These are phyloP conservation scores for Cladobotryum mycophilum DNA, from an alignment of 2,329 filamentous ascomycete genomes.

Conservation along the genomic window DNA sequence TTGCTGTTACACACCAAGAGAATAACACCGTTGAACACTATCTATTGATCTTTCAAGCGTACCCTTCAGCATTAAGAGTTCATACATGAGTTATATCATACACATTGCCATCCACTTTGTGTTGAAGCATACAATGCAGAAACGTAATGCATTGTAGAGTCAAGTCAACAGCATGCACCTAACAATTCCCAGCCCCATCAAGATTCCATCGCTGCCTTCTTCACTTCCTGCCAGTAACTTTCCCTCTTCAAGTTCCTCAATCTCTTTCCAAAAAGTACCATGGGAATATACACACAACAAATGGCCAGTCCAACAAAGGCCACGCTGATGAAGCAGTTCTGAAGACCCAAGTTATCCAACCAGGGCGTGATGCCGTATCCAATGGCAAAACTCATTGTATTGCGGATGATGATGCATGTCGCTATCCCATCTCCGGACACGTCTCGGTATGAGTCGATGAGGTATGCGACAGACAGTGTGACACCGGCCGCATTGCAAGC, in stretches of 20 bases:
- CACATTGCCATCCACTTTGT: too few species aligned
- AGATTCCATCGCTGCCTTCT: neutral
- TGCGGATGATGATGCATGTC: slow-evolving; percentile 33
- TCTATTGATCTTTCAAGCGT: too few species aligned
- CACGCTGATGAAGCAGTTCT: slow-evolving; percentile 37
- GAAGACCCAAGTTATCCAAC: slow-evolving; percentile 34
- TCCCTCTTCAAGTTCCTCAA: slow-evolving; percentile 16
- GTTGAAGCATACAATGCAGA: too few species aligned
- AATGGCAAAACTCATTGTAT: slow-evolving; percentile 32
- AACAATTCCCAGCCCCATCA: too few species aligned
- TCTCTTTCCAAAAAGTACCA: slow-evolving; percentile 41
- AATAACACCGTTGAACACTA: too few species aligned
- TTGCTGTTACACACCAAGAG: too few species aligned
- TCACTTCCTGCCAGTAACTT: slow-evolving; percentile 17
- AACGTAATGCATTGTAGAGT: too few species aligned
- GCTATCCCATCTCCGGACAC: slow-evolving; percentile 34
- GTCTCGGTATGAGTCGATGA: slow-evolving; percentile 36
- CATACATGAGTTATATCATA: too few species aligned
- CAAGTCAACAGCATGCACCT: too few species aligned
- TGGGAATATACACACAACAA: slow-evolving; percentile 34
- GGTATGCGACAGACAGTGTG: slow-evolving; percentile 33
- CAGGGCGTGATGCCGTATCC: slow-evolving; percentile 39
- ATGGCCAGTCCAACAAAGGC: slow-evolving; percentile 35
- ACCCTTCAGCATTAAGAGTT: too few species aligned
- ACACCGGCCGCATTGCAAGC: slow-evolving; percentile 29